phyloP scores from a whole-genome alignment of 2,329 filamentous ascomycete species.

The Emmonsiellopsis sp. region DNA sequence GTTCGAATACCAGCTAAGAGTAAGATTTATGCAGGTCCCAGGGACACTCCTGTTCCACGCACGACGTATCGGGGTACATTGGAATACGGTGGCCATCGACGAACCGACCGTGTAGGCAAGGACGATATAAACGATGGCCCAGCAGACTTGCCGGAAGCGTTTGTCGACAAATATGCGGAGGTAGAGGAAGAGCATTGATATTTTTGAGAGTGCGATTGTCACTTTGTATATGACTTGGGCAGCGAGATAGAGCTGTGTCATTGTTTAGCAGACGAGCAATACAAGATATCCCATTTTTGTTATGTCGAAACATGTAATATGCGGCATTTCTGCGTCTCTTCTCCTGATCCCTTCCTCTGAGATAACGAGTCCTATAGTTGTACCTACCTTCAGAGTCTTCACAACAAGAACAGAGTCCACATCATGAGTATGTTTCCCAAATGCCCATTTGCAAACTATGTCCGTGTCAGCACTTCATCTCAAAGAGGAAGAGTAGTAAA shows the following conservation, averaged over 20 bases:
- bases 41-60: slow-evolving; percentile 39
- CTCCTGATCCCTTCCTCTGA: too few species aligned
- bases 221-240: slow-evolving; percentile 48
- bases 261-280: not conserved
- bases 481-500: not conserved
- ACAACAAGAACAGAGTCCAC: not conserved
- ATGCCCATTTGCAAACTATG: not conserved
- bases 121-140: slow-evolving; percentile 35
- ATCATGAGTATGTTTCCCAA: not conserved
- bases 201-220: slow-evolving; percentile 46
- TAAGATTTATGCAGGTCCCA: slow-evolving; percentile 39
- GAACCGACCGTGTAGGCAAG: slow-evolving; percentile 40
- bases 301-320: not conserved
- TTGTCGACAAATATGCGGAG: slow-evolving; percentile 42
- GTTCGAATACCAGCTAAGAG: slow-evolving; percentile 43
- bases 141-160: slow-evolving; percentile 39
- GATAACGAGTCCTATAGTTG: too few species aligned
- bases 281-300: not conserved
- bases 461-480: not conserved
- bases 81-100: slow-evolving; percentile 39
- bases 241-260: slow-evolving; percentile 40
- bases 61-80: slow-evolving; percentile 41
- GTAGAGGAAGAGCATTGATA: slow-evolving; percentile 46
- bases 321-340: too few species aligned
- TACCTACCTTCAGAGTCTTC: not conserved